Evolutionary conservation across 345 rosid genomes (phyloP).

Genomic region (Noccaea caerulescens): DNA sequence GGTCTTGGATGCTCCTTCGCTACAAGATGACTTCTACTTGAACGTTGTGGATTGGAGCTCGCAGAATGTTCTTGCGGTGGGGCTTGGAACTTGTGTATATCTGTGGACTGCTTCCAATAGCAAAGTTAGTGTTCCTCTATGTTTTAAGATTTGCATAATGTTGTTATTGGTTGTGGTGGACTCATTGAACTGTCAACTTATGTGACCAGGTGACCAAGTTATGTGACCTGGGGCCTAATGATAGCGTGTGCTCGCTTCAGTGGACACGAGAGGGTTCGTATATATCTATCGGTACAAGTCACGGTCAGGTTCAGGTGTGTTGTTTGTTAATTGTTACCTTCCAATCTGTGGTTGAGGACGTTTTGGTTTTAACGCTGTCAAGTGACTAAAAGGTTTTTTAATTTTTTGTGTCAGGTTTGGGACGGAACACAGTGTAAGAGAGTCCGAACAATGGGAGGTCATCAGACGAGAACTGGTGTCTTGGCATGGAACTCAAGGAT

Average conservation of each 20-base stretch:
- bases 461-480: slow-evolving; percentile 94
- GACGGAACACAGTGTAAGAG: slow-evolving; percentile 87
- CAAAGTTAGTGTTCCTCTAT: slow-evolving; percentile 59
- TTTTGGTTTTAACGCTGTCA: neutral
- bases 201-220: slow-evolving; percentile 79
- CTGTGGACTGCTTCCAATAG: slow-evolving; percentile 96
- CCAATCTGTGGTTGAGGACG: neutral
- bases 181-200: neutral
- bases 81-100: slow-evolving; percentile 95
- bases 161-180: neutral
- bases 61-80: slow-evolving; percentile 94
- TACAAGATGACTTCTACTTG: slow-evolving; percentile 96
- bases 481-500: slow-evolving; percentile 94
- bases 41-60: slow-evolving; percentile 99
- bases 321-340: neutral
- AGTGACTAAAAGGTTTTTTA: neutral
- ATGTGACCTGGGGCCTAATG: slow-evolving; percentile 90
- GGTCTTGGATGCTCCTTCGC: slow-evolving; percentile 98
- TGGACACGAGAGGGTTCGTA: slow-evolving; percentile 98
- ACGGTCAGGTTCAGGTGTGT: slow-evolving; percentile 91
- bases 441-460: slow-evolving; percentile 88
- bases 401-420: slow-evolving; percentile 64
- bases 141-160: neutral
- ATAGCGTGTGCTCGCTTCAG: slow-evolving; percentile 84
- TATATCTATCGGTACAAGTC: slow-evolving; percentile 83